These are phyloP conservation scores for Lathyrus tuberosus DNA, from an alignment of 306 rosid genomes.

Conservation along the genomic window DNA sequence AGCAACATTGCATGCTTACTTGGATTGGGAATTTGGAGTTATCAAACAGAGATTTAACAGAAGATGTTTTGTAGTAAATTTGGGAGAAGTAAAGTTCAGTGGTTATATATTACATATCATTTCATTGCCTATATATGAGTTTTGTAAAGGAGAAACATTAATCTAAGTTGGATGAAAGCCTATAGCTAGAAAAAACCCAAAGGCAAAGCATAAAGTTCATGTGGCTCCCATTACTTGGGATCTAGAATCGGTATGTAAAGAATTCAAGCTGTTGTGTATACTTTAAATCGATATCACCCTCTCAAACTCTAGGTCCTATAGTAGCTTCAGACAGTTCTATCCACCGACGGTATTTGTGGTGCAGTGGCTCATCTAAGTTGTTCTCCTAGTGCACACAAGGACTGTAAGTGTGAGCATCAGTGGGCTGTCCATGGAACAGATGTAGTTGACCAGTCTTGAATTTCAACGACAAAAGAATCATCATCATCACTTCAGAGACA, in stretches of 20 bases:
- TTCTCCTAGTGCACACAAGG: slow-evolving; percentile 82
- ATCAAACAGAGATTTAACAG: slow-evolving; percentile 16
- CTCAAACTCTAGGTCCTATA: slow-evolving; percentile 84
- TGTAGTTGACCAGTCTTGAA: slow-evolving; percentile 77
- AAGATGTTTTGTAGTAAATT: slow-evolving; percentile 28
- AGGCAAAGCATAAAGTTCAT: slow-evolving; percentile 73
- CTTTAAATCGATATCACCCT: slow-evolving; percentile 74
- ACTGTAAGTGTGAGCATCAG: slow-evolving; percentile 96
- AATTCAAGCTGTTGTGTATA: slow-evolving; percentile 91
- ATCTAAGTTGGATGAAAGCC: slow-evolving; percentile 97
- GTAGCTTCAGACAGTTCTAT: slow-evolving; percentile 78
- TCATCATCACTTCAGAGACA: no score
- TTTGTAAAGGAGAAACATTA: slow-evolving; percentile 88
- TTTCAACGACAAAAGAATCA: no score
- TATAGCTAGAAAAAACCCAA: slow-evolving; percentile 85
- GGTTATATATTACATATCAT: slow-evolving; percentile 36
- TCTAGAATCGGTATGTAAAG: slow-evolving; percentile 80
- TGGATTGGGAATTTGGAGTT: slow-evolving; percentile 12
- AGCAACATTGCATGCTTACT: slow-evolving; percentile 19
- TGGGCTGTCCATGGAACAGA: slow-evolving; percentile 99
- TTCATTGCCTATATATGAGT: slow-evolving; percentile 6
- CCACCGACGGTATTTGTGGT: slow-evolving; percentile 80
- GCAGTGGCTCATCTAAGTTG: slow-evolving; percentile 87
- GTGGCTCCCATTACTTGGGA: slow-evolving; percentile 76
- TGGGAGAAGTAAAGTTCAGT: slow-evolving; percentile 32